Conservation (phyloP, 257 asterid genomes). For the Marsdenia floribunda region DNA sequence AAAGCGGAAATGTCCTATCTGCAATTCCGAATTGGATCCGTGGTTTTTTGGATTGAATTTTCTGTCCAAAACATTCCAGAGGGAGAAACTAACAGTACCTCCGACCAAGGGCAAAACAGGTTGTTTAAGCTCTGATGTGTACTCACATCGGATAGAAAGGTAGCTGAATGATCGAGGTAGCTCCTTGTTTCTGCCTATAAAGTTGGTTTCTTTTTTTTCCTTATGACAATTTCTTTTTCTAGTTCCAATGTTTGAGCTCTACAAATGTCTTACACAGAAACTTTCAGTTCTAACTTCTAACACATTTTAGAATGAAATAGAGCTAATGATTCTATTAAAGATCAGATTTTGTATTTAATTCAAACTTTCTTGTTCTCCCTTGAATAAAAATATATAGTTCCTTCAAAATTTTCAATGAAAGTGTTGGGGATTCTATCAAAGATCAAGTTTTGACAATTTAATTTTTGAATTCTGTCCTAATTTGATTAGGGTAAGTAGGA, state of each 20-base stretch:
- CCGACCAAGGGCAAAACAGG: conserved; percentile 3
- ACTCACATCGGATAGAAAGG: conserved; percentile 7
- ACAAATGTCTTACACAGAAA: too few relatives aligned
- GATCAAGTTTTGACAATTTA: background rate
- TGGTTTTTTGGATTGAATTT: conserved; percentile 25
- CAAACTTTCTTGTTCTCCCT: background rate
- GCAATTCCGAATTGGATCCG: conserved; percentile 35
- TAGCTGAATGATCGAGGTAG: conserved; percentile 10
- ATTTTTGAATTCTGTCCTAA: background rate
- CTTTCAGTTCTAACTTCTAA: too few relatives aligned
- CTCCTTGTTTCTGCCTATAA: conserved; percentile 7
- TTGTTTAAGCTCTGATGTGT: background rate
- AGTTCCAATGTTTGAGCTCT: background rate
- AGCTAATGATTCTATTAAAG: too few relatives aligned
- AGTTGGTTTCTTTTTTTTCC: too few relatives aligned
- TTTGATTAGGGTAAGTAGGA: conserved; percentile 25
- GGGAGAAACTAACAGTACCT: conserved; percentile 23
- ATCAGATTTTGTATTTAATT: too few relatives aligned
- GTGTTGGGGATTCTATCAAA: background rate
- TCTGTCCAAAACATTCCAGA: conserved; percentile 16
- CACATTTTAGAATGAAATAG: too few relatives aligned
- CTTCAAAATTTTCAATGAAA: background rate
- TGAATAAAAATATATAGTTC: background rate
- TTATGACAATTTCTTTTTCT: background rate
- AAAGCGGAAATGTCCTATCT: conserved; percentile 54